A percentile compares a stretch with the other conserved stretches of the same genome.
These are phyloP conservation scores for Beta corolliflora DNA, from an alignment of 179 eudicot species.

Conservation along the genomic window DNA sequence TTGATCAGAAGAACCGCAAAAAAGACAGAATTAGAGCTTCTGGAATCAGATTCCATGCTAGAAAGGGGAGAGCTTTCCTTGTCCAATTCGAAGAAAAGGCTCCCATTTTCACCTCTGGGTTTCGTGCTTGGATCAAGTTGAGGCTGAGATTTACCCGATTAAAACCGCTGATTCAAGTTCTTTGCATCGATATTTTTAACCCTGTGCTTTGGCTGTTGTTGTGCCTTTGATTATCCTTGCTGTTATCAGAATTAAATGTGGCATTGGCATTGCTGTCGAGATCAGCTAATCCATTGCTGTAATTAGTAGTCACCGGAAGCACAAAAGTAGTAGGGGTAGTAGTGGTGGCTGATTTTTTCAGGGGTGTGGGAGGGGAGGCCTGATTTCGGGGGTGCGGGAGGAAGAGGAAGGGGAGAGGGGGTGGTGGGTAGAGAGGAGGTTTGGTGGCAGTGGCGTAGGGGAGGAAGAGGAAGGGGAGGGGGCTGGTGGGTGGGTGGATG, in stretches of 20 bases:
- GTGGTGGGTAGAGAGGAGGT: too few species aligned
- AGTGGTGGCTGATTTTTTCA: too few species aligned
- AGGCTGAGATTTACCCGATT: slow-evolving; percentile 28
- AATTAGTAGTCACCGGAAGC: too few species aligned
- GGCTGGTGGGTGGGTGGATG: too few species aligned
- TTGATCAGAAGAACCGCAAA: slow-evolving; percentile 36
- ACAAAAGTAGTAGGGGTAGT: too few species aligned
- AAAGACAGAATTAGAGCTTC: slow-evolving; percentile 28
- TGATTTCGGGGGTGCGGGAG: too few species aligned
- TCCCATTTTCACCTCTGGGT: slow-evolving; percentile 46
- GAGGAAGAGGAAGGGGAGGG: too few species aligned
- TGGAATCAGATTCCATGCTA: slow-evolving; percentile 79
- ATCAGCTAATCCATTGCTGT: not conserved
- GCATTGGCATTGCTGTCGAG: slow-evolving; percentile 36
- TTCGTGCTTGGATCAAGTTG: slow-evolving; percentile 57
- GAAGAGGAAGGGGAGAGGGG: too few species aligned
- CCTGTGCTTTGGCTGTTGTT: not conserved
- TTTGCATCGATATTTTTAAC: too few species aligned
- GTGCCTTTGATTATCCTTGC: slow-evolving; percentile 41
- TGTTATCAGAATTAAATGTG: slow-evolving; percentile 57
- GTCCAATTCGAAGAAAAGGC: slow-evolving; percentile 25
- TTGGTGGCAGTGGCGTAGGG: too few species aligned
- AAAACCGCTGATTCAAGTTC: too few species aligned
- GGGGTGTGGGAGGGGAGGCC: too few species aligned
- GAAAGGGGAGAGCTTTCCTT: slow-evolving; percentile 70